Conservation (phyloP, 208 protist genomes). For the Crithidia sp. region DNA sequence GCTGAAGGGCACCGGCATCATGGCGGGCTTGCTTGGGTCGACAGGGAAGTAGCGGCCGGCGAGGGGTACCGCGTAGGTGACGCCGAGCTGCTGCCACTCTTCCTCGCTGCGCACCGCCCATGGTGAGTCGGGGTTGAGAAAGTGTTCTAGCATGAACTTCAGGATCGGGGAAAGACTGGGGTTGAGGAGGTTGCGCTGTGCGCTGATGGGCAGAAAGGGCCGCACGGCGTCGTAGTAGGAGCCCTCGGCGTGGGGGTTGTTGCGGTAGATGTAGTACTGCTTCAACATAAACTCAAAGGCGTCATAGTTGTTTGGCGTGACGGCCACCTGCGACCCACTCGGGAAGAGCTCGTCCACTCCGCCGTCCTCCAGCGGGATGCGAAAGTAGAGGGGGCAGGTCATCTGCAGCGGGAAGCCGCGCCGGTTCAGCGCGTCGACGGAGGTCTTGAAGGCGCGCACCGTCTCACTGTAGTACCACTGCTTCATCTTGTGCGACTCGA, state of each 20-base stretch:
- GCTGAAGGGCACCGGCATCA: conserved; percentile 33
- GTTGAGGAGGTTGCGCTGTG: conserved; percentile 39
- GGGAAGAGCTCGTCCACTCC: conserved; percentile 64
- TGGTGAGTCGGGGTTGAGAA: conserved; percentile 40
- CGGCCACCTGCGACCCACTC: conserved; percentile 42
- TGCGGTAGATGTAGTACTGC: conserved; percentile 28
- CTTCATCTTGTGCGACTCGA: conserved; percentile 34
- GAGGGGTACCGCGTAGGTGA: conserved; percentile 63
- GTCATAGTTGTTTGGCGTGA: conserved; percentile 61
- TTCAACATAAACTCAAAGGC: conserved; percentile 45
- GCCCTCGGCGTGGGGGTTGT: conserved; percentile 15
- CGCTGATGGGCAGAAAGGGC: conserved; percentile 39
- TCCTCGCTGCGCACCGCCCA: conserved; percentile 46
- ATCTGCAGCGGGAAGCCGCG: conserved; percentile 38
- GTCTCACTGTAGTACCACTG: conserved; percentile 36
- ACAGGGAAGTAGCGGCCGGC: conserved; percentile 48
- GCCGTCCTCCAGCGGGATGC: conserved; percentile 54
- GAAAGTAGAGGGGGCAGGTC: conserved; percentile 51
- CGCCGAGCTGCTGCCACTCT: conserved; percentile 48
- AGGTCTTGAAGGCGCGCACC: conserved; percentile 33
- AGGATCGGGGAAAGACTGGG: conserved; percentile 47
- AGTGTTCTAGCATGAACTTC: conserved; percentile 48
- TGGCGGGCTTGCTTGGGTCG: conserved; percentile 23
- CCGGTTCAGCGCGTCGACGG: conserved; percentile 26
- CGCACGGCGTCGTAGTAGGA: conserved; percentile 34